Evolutionary conservation across 352 stramenopile species (phyloP), one percentile per base, ranked within the genome.

Genomic region (Phytophthora podocarpi): DNA sequence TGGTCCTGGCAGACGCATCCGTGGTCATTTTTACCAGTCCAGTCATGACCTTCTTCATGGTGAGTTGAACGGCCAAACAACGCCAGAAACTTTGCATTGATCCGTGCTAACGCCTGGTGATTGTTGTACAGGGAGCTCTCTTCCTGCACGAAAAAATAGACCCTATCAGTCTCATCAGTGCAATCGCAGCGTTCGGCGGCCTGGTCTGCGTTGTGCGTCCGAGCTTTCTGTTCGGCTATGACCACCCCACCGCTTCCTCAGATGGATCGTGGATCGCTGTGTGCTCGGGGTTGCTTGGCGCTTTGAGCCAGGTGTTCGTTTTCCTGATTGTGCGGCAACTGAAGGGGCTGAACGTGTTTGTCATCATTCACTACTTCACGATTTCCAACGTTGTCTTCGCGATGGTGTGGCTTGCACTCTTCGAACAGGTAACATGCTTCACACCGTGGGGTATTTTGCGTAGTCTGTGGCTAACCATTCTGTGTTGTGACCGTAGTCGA

Each of bases 1-100:
- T 93, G 78, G 81, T 89, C 26, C 60, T 93, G 8, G 83, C 83
- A 7, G 83, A 93, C 36, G 83, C 83, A 2, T 62, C 73, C 7
- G 50, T 93, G 18, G 55, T 90, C 9, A n/a, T n/a, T n/a, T 83
- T 91, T 37, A 82, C 68, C 0, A 87, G 41, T 28, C 63, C 67
- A 9, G 43, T 64, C 16, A 35, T 72, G 34, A 72, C 62, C 4
- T 72, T 76, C 42, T 67, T 70, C 23, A 61, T 70, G 7, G 64
- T 56, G 30, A n/a, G 27, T 15, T 39, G 46, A 47, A n/a, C n/a
- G n/a, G n/a, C n/a, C n/a, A n/a, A n/a, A n/a, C n/a, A n/a, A n/a
- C n/a, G n/a, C n/a, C n/a, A n/a, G n/a, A n/a, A n/a, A n/a, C n/a
- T n/a, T n/a, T n/a, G n/a, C n/a, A n/a, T n/a, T n/a, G n/a, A n/a